Base-by-base conservation (phyloP, 2,329 filamentous ascomycete species). In the Talaromyces sp. region DNA sequence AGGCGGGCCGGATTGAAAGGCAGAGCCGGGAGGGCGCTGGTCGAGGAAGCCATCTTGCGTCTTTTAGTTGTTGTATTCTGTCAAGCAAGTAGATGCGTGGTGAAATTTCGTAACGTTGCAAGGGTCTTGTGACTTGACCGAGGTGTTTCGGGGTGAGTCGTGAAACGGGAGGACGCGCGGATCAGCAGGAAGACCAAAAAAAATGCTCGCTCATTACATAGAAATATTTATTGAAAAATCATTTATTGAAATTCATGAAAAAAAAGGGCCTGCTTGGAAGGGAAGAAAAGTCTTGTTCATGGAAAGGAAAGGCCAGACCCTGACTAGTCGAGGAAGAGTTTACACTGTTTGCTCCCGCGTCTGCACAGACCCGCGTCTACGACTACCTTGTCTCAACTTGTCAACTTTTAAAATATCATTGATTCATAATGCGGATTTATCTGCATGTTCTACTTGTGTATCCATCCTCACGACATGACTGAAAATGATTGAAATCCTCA, bases 1-100 rank as follows among this genome's bases (percentile, higher is more conserved):
- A 92, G 82, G 67, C 91, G 86, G 63, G 83, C 75, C 32, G 88
- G 85, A 76, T 87, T 93, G 76, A 96, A 88, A 60, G 83, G 80
- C 68, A 82, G 67, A 70, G 82, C 71, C 71, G 80, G 78, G 13
- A 82, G 66, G 71, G 81, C 71, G 74, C 78, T 75, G 0, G 74
- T 72, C 54, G 56, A 56, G 4, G 54, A 38, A 19, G 59, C 57
- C 59, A 61, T 61, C 4, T 50, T 26, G 14, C 32, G 27, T 41
- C 14, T 38, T 35, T 8, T 21, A 13, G 11, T 26, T 4, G 19
- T 26, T 50, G 19, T 26, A 14, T 19, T 31, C 11, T n/a, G 13
- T 52, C 26, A 35, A 24, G 52, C 27, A 38, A 24, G 11, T 54
- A 32, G 26, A 14, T 55, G 3, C 26, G 26, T 6, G 6, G 21